Evolutionary conservation across 169 alveolate genomes (phyloP), one percentile per base, ranked within the genome.

Genomic region (Babesia caballi): DNA sequence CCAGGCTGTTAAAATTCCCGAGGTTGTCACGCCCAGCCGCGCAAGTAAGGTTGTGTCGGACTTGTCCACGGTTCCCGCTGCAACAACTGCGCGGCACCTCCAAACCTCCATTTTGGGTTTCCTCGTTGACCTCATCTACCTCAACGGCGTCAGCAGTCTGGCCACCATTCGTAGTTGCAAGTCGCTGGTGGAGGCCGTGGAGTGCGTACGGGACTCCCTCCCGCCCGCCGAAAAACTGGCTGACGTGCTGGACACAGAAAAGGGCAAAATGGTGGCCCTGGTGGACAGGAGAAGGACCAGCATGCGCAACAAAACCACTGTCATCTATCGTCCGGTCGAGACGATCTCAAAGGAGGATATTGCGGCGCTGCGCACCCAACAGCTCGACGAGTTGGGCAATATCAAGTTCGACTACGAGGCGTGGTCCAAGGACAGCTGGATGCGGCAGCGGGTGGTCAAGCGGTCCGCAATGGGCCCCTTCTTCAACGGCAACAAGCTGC

Each of bases 41-140:
- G n/a, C n/a, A n/a, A n/a, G n/a, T n/a, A n/a, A n/a, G n/a, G n/a
- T n/a, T n/a, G n/a, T n/a, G n/a, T n/a, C n/a, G n/a, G n/a, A n/a
- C n/a, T n/a, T n/a, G n/a, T n/a, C n/a, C n/a, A n/a, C n/a, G n/a
- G n/a, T n/a, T n/a, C n/a, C n/a, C n/a, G n/a, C 30, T 25, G 69
- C 35, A 5, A 56, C 38, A 35, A 36, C 33, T 14, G 74, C 83
- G 0, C 27, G 73, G 44, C 42, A 44, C 41, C 67, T 78, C 11
- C 87, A 78, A 53, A 68, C 77, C 42, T 41, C 75, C 6, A 36
- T 78, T 12, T 78, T 66, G 0, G 87, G 87, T 11, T 28, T 78
- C 8, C 61, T 78, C 56, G 49, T 70, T 3, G 87, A 78, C 50
- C 21, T 68, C 12, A 66, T 67, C 0, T 78, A 78, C 42, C 17